Evolutionary conservation across 306 rosid genomes (phyloP), one percentile per base, ranked within the genome.

Genomic region (Casuarina glauca): DNA sequence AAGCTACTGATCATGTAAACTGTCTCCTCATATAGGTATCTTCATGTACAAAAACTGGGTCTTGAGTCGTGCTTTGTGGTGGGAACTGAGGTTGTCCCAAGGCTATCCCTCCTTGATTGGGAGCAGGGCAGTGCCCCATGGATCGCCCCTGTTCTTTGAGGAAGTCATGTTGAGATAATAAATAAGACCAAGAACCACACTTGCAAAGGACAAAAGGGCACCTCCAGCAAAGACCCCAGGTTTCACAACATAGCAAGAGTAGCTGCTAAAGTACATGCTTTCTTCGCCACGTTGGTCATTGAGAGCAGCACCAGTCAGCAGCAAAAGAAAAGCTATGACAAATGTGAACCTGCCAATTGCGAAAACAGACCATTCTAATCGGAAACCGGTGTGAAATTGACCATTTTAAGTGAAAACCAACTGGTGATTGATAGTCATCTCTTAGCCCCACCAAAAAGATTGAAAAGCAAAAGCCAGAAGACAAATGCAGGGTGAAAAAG

Each of bases 41-140:
- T 83, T 95, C 97, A 3, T 89, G 98, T 48, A 95, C 95, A 66
- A 92, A 94, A 3, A 92, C 95, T 0, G 98, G 98, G 1, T 88
- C 89, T n/a, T 86, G 87, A 70, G 77, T 26, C 32, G 32, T 68
- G 10, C 45, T 74, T 72, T 79, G 93, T 32, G 86, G 79, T 62
- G 93, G 97, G 49, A 94, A 63, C 74, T 91, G 97, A 20, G 97
- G 95, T 38, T 91, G 96, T 68, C 90, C 98, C 97, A 95, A 87
- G 69, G 97, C 97, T 78, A 94, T 89, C 69, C 78, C 80, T n/a
- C 87, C 88, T 69, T 83, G 93, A 82, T 81, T 86, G 52, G 89
- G 87, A 78, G 79, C 36, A 1, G 82, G 36, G 92, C 46, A 75
- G 61, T 67, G 46, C 88, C 86, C 73, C 73, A 83, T 62, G 77